Base-by-base conservation (phyloP, 495 filamentous ascomycete genomes). In the Xylaria grammica region DNA sequence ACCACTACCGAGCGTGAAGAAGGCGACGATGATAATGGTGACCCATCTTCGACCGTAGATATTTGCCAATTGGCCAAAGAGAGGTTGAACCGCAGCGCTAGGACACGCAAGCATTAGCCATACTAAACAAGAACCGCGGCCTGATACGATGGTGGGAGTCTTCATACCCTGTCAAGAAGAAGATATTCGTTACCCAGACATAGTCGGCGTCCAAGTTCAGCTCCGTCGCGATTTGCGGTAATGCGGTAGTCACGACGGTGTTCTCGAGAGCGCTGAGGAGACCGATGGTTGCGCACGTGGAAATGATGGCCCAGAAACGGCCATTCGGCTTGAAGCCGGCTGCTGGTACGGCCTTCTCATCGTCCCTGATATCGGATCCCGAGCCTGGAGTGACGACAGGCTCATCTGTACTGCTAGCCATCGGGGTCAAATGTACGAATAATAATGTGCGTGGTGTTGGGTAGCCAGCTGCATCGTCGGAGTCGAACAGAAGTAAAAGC, bases 101-200 rank as follows among this genome's bases (percentile, higher is more conserved):
- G 8, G 17, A 22, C 32, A 3, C 30, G 24, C 49, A 32, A 52
- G 27, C 2, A 27, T 49, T 32, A 52, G 49, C 15, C 32, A 52
- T 32, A n/a, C n/a, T n/a, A n/a, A 32, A n/a, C 29, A 4, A 6
- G 49, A 32, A 13, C 27, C 15, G 40, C 11, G 30, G 44, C 19
- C 13, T 49, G 26, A n/a, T 27, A 49, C 13, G 22, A 9, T 49
- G 5, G 10, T 49, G 9, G 46, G 26, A 13, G 22, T 4, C 22
- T 27, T 30, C 70, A 15, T 58, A 72, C 58, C 44, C 65, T n/a
- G 79, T 69, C 1, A 82, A 62, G 36, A 79, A 71, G 65, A 74
- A 81, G 2, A 51, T 69, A 56, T 78, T 79, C 9, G 68, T 70
- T n/a, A 77, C 65, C 80, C 80, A 83, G 48, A 80, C 57, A 62